Evolutionary conservation across 1,284 basidiomycete species (phyloP), one percentile per base, ranked within the genome.

Genomic region (Tremellales sp.): DNA sequence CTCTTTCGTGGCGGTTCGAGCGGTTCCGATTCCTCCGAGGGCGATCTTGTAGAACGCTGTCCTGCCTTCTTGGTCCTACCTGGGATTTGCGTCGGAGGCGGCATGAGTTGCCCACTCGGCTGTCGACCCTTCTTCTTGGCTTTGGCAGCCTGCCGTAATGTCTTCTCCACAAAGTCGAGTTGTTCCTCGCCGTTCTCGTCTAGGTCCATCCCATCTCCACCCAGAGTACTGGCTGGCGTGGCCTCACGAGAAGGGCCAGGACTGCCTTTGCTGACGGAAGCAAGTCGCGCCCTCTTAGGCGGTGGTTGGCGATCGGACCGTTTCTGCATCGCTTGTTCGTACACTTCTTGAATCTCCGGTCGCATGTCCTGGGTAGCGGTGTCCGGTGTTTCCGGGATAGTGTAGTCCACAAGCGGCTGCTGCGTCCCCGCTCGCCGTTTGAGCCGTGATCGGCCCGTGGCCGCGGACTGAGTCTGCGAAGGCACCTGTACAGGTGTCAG

Each of bases 271-370:
- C 31, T 45, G 5, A 39, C 49, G 4, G 51, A 47, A 1, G 47
- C 48, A 3, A 51, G 27, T 24, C 56, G 43, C 6, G 57, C 44
- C 43, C 52, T n/a, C 44, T 52, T 48, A 37, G 41, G n/a, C 15
- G 25, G 2, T 21, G 31, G 21, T 6, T 8, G 51, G 27, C 43
- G 47, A 24, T 52, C 39, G 37, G 40, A 26, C 33, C 33, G 46
- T 22, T 40, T 58, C 48, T 22, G 60, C 50, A 48, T 60, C 56
- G 10, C 62, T 61, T 66, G 53, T 50, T 70, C 67, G 42, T 72
- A 72, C 31, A 72, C 48, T 47, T 64, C 54, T 8, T 59, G 52
- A 11, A 62, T 62, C 49, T 65, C 60, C 6, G 54, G 54, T n/a
- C 54, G 57, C 4, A 47, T 52, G 23, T 21, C 21, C 19, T 40